Conservation (phyloP, 441 rosid genomes). For the Adansonia gregorii region DNA sequence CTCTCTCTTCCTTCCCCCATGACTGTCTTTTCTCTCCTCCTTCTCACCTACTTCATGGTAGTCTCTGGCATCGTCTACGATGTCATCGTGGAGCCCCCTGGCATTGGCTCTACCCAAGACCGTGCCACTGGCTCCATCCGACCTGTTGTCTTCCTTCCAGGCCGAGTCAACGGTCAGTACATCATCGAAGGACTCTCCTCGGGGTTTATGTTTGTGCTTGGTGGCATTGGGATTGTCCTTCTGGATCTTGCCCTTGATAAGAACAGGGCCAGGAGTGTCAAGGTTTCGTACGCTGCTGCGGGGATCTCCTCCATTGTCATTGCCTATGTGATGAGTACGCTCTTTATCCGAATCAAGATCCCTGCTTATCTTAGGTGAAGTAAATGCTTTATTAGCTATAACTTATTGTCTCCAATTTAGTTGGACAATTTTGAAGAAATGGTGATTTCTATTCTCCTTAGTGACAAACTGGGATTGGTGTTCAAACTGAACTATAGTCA, state of each 20-base stretch:
- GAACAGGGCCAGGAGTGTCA: constrained; percentile 75
- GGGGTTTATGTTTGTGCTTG: constrained; percentile 89
- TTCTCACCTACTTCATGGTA: constrained; percentile 91
- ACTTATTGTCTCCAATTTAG: neutral
- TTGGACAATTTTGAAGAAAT: constrained; percentile 5
- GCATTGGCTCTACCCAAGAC: constrained; percentile 91
- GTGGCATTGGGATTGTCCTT: constrained; percentile 80
- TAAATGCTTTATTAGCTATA: neutral
- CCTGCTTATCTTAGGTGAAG: constrained; percentile 81
- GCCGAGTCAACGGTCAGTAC: constrained; percentile 91
- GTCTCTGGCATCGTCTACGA: constrained; percentile 89
- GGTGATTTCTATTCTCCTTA: neutral
- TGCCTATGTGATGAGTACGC: constrained; percentile 92
- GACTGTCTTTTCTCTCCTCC: constrained; percentile 77
- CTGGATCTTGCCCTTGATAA: constrained; percentile 87
- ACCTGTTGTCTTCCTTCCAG: constrained; percentile 89
- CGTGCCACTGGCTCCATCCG: constrained; percentile 79
- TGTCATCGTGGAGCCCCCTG: constrained; percentile 94
- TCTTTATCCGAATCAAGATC: constrained; percentile 92
- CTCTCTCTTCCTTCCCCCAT: constrained; percentile 78
- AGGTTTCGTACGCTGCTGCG: constrained; percentile 74
- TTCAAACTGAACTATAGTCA: neutral
- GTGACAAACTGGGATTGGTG: neutral
- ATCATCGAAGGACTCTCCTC: constrained; percentile 94
- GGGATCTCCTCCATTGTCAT: constrained; percentile 72